Evolutionary conservation across 2,329 filamentous ascomycete species (phyloP).

Genomic region (Botrytis squamosa): DNA sequence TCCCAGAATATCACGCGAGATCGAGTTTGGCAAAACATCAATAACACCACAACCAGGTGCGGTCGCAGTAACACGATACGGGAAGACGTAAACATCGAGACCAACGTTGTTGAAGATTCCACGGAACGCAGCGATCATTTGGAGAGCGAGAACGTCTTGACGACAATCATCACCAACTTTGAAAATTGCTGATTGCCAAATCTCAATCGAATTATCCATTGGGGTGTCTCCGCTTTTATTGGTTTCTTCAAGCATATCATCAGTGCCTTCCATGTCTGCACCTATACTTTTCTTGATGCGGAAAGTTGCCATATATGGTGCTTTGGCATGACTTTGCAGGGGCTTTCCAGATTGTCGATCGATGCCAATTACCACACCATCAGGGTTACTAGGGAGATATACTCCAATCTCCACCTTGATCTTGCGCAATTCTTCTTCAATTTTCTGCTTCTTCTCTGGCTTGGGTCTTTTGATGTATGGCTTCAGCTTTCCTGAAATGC

Average conservation of each 20-base stretch:
- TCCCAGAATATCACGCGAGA: constrained; percentile 97
- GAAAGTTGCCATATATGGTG: constrained; percentile 99
- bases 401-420: constrained; percentile 97
- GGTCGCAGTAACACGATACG: constrained; percentile 94
- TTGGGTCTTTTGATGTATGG: constrained; percentile 90
- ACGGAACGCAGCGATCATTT: constrained; percentile 97
- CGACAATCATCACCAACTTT: constrained; percentile 98
- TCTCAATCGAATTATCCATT: constrained; percentile 68
- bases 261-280: constrained; percentile 51
- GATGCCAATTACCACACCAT: constrained; percentile 95
- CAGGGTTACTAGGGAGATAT: constrained; percentile 94
- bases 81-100: constrained; percentile 94
- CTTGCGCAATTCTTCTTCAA: constrained; percentile 95
- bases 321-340: constrained; percentile 95
- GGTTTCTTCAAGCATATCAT: constrained; percentile 51
- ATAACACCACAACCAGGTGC: constrained; percentile 97
- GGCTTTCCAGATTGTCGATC: constrained; percentile 98
- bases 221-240: constrained; percentile 42
- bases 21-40: constrained; percentile 95
- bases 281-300: constrained; percentile 79
- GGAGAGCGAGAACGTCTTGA: constrained; percentile 91
- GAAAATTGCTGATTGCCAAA: constrained; percentile 99
- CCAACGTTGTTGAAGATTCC: constrained; percentile 96
- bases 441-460: constrained; percentile 97
- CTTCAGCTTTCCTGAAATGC: constrained; percentile 91